phyloP scores from a whole-genome alignment of 2,329 filamentous ascomycete genomes.

The Remersonia thermophila region DNA sequence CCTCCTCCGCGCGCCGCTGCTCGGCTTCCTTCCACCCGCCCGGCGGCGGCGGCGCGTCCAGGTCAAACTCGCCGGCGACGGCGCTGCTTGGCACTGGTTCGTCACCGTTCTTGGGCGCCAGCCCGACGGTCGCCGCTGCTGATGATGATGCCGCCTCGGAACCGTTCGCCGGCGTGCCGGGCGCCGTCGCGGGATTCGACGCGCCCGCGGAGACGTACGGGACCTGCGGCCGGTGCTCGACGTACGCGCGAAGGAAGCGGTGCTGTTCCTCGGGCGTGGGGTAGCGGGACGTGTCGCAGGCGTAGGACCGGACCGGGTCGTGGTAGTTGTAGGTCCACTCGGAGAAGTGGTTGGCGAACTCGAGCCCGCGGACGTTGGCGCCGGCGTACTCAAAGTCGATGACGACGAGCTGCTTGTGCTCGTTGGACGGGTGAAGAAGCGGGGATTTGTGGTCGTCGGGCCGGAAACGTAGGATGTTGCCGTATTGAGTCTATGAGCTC shows the following conservation, averaged over 20 bases:
- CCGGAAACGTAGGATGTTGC: conserved; percentile 74
- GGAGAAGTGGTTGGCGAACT: conserved; percentile 96
- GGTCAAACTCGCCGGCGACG: conserved; percentile 62
- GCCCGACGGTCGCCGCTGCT: background rate
- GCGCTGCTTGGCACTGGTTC: conserved; percentile 32
- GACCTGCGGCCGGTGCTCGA: conserved; percentile 65
- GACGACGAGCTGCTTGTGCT: conserved; percentile 90
- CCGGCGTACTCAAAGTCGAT: conserved; percentile 98
- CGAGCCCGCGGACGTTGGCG: conserved; percentile 72
- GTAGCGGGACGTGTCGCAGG: conserved; percentile 58
- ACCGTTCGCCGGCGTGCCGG: conserved; percentile 34
- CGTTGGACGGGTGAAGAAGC: conserved; percentile 75
- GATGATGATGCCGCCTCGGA: too few species aligned
- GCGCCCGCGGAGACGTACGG: conserved; percentile 27
- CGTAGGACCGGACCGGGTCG: conserved; percentile 50
- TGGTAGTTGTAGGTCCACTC: conserved; percentile 99
- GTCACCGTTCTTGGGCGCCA: background rate
- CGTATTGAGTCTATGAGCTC: conserved; percentile 72
- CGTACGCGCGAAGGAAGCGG: conserved; percentile 75
- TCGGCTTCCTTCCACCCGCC: conserved; percentile 50
- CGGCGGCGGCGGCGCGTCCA: conserved; percentile 54
- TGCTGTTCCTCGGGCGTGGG: conserved; percentile 70
- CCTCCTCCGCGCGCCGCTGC: conserved; percentile 46
- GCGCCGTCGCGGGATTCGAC: conserved; percentile 29
- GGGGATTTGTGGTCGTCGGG: conserved; percentile 67